These are phyloP conservation scores for Solanum bulbocastanum DNA, from an alignment of 257 asterid species.

Conservation along the genomic window DNA sequence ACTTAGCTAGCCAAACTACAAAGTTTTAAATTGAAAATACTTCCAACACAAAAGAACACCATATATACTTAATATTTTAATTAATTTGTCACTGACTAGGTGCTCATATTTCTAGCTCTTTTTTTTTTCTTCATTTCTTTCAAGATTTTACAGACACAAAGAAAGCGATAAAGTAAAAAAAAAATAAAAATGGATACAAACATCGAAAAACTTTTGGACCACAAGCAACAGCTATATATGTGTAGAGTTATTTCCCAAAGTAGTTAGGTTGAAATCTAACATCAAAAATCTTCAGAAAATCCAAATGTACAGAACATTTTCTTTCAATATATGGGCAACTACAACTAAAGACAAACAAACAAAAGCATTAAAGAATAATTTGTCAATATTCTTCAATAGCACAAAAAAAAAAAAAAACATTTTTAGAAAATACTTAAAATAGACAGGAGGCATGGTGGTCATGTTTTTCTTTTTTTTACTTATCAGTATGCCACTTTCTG, in stretches of 20 bases:
- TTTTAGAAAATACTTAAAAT: neutral
- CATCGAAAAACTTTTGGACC: neutral
- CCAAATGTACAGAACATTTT: neutral
- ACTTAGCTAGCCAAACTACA: neutral
- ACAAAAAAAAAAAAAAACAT: neutral
- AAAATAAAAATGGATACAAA: neutral
- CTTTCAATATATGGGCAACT: neutral
- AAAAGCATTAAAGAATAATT: neutral
- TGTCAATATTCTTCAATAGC: neutral
- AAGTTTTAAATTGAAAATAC: neutral
- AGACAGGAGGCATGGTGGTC: neutral
- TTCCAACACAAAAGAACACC: neutral
- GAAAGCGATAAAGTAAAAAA: neutral
- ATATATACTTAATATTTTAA: neutral
- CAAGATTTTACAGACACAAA: neutral
- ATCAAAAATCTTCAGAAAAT: neutral
- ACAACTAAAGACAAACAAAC: neutral
- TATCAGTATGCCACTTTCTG: neutral
- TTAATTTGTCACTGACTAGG: neutral
- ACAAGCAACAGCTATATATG: neutral
- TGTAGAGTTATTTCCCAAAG: neutral
- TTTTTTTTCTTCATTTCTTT: neutral
- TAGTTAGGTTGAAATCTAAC: neutral
- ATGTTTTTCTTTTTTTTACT: neutral
- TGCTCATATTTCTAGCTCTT: neutral